A percentile compares a stretch with the other conserved stretches of the same genome.
Evolutionary conservation across 1,284 basidiomycete genomes (phyloP).

Genomic region (Inonotus obliquus): DNA sequence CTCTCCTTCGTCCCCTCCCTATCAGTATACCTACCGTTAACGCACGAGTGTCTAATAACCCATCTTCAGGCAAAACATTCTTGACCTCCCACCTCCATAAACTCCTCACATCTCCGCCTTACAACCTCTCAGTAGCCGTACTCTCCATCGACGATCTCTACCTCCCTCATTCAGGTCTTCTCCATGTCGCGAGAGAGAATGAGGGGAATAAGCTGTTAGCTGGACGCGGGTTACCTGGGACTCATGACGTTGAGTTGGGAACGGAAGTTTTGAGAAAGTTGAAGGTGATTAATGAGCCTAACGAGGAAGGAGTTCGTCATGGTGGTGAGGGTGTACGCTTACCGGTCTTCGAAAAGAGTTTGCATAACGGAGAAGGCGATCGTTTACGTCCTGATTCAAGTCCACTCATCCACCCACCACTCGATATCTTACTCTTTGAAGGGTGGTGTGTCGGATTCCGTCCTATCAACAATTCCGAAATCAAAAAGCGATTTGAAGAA

Average conservation of each 20-base stretch:
- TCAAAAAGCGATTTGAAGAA: constrained; percentile 35
- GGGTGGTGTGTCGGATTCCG: constrained; percentile 81
- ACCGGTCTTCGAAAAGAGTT: constrained; percentile 86
- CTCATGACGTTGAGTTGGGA: constrained; percentile 76
- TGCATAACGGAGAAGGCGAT: constrained; percentile 79
- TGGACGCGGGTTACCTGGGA: constrained; percentile 84
- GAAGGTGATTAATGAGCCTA: constrained; percentile 39
- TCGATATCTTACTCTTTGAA: constrained; percentile 88
- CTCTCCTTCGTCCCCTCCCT: background rate
- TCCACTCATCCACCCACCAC: constrained; percentile 39
- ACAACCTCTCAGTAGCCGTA: constrained; percentile 55
- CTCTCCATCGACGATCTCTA: constrained; percentile 88
- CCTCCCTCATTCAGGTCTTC: constrained; percentile 59
- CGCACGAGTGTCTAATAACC: background rate
- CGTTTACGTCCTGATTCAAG: constrained; percentile 45
- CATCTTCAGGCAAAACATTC: constrained; percentile 63
- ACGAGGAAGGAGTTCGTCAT: background rate
- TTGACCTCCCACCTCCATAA: constrained; percentile 53
- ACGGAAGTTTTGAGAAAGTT: constrained; percentile 46
- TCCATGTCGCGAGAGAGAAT: constrained; percentile 46
- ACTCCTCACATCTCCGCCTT: constrained; percentile 42
- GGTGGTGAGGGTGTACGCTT: constrained; percentile 39
- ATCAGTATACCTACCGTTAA: background rate
- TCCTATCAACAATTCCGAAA: constrained; percentile 44
- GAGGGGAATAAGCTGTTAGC: constrained; percentile 61